These are phyloP conservation scores for Kalanchoe fedtschenkoi DNA, from an alignment of 164 flowering plant genomes.

Conservation along the genomic window DNA sequence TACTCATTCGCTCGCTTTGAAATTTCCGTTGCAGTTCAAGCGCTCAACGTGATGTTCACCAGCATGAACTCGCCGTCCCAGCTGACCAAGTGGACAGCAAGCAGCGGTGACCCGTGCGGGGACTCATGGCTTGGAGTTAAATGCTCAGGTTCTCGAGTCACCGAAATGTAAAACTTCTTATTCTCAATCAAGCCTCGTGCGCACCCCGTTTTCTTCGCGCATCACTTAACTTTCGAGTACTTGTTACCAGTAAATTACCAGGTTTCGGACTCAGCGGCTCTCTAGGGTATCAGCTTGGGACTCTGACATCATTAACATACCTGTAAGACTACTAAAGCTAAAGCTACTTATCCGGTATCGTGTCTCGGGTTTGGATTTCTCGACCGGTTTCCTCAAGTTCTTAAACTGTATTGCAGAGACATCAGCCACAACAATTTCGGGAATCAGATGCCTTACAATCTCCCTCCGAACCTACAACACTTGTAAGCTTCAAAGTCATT, in stretches of 20 bases:
- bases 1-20: neutral
- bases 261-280: constrained; percentile 57
- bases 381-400: neutral
- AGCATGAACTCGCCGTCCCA: constrained; percentile 49
- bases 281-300: constrained; percentile 50
- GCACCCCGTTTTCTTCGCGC: neutral
- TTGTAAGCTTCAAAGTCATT: constrained; percentile 33
- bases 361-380: neutral
- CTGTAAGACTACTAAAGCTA: constrained; percentile 37
- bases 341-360: neutral
- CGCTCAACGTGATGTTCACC: constrained; percentile 37
- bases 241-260: constrained; percentile 42
- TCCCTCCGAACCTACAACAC: constrained; percentile 54
- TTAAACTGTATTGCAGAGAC: constrained; percentile 47
- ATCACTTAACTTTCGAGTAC: constrained; percentile 7
- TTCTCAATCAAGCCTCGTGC: neutral
- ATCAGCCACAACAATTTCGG: constrained; percentile 69
- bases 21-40: constrained; percentile 39
- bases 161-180: constrained; percentile 52
- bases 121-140: constrained; percentile 67
- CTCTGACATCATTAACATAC: constrained; percentile 35
- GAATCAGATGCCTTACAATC: constrained; percentile 47
- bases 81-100: constrained; percentile 61
- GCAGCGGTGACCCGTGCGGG: constrained; percentile 76
- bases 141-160: constrained; percentile 65